These are phyloP conservation scores for Aspergillus campestris DNA, from an alignment of 495 filamentous ascomycete genomes.

Conservation along the genomic window DNA sequence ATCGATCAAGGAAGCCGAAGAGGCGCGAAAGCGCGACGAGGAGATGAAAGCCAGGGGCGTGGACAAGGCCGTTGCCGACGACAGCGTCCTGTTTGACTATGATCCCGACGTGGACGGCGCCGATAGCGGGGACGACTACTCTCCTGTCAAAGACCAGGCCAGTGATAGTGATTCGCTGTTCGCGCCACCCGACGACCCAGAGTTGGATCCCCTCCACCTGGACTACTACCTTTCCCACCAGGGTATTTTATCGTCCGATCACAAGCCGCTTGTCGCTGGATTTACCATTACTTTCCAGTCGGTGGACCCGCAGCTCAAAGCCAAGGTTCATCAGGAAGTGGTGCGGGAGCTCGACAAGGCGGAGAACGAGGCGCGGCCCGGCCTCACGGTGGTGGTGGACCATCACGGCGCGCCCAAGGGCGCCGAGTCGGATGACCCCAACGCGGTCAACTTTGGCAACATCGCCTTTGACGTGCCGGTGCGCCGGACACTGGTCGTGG, in stretches of 20 bases:
- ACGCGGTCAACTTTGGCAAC: constrained; percentile 65
- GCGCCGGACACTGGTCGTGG: constrained; percentile 63
- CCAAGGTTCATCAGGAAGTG: constrained; percentile 77
- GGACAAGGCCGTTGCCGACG: constrained; percentile 66
- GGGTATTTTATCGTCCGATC: constrained; percentile 82
- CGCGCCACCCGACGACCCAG: constrained; percentile 11
- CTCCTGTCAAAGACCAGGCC: constrained; percentile 25
- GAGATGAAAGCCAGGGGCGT: constrained; percentile 78
- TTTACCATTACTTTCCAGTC: constrained; percentile 79
- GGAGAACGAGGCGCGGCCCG: constrained; percentile 86
- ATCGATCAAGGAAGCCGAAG: constrained; percentile 53
- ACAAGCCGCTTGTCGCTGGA: constrained; percentile 78
- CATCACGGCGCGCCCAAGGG: constrained; percentile 24
- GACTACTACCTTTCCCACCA: constrained; percentile 84
- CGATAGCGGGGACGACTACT: constrained; percentile 54
- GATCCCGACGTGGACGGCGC: constrained; percentile 68
- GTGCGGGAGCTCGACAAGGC: constrained; percentile 79
- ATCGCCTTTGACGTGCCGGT: constrained; percentile 59
- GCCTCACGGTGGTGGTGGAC: constrained; percentile 78
- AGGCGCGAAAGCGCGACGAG: constrained; percentile 63
- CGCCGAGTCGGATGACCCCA: constrained; percentile 33
- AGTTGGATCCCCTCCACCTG: constrained; percentile 45
- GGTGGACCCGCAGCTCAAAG: constrained; percentile 73
- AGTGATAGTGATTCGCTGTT: constrained; percentile 10
- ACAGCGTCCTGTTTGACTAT: constrained; percentile 83